Base-by-base conservation (phyloP, 352 stramenopile species). In the Phytophthora megakarya region DNA sequence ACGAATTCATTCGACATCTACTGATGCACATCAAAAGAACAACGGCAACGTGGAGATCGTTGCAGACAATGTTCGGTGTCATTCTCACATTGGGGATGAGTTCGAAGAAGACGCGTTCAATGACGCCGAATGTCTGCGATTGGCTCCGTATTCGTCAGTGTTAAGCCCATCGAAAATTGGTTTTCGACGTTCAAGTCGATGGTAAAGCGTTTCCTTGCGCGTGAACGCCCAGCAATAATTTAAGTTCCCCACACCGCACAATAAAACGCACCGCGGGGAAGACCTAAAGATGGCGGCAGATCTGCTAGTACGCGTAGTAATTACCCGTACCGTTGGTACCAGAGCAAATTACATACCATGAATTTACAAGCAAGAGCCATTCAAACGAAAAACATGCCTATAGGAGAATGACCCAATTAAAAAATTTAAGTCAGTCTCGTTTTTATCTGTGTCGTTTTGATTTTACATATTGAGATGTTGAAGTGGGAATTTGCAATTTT, bases 121-220 rank as follows among this genome's bases (percentile, higher is more conserved):
- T n/a, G n/a, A n/a, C n/a, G n/a, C n/a, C n/a, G n/a, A n/a, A n/a
- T n/a, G n/a, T n/a, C n/a, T n/a, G n/a, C n/a, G n/a, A n/a, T n/a
- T n/a, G 32, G 19, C 39, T 2, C 23, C 23, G 32, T 51, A 51
- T 35, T 50, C 40, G 1, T 18, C 40, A 3, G 51, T 60, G 51
- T 13, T 60, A 4, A 45, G 35, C 40, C 40, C 10, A n/a, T n/a
- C n/a, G n/a, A n/a, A n/a, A n/a, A n/a, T n/a, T n/a, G n/a, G n/a
- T n/a, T n/a, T n/a, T n/a, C n/a, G n/a, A n/a, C n/a, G n/a, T 38
- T 51, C 44, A 38, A 39, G 44, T 38, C 26, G 13, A 38, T 37
- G 23, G 44, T 51, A 3, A 51, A n/a, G 44, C 25, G 44, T 7
- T 51, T 51, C 6, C n/a, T 51, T 5, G 44, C 44, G 4, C 44